Percentiles rank a stretch among this genome's conserved stretches.
phyloP scores from a whole-genome alignment of 202 grass and related monocot genomes.

The Zizania palustris region DNA sequence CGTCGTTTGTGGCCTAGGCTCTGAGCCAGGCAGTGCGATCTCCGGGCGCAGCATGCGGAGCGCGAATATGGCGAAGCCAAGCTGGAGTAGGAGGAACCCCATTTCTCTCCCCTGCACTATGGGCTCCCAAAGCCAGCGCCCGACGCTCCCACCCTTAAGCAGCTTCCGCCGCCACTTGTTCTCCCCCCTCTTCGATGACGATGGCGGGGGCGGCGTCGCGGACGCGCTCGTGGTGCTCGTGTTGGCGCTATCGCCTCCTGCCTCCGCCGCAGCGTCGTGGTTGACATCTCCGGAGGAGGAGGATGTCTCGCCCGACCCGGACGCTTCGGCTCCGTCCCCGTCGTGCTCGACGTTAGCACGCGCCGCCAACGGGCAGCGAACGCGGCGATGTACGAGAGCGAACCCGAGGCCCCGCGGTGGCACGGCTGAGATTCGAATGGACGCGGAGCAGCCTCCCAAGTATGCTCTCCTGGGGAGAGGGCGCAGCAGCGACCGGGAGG shows the following conservation, averaged over 20 bases:
- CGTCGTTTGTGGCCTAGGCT: conserved; percentile 67
- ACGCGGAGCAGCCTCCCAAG: conserved; percentile 4
- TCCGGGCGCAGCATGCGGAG: conserved; percentile 79
- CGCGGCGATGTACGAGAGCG: conserved; percentile 45
- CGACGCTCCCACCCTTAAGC: conserved; percentile 53
- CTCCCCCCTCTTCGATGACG: conserved; percentile 59
- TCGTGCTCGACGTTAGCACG: conserved; percentile 65
- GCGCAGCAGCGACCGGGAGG: conserved; percentile 48
- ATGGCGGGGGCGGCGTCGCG: conserved; percentile 37
- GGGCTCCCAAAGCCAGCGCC: conserved; percentile 86
- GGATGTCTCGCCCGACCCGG: conserved; percentile 35
- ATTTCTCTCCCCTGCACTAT: conserved; percentile 87
- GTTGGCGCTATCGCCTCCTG: conserved; percentile 21
- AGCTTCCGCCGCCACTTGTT: conserved; percentile 74
- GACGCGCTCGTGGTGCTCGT: conserved; percentile 53
- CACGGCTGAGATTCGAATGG: conserved; percentile 45
- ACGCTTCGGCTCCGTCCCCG: conserved; percentile 41
- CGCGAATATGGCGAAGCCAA: conserved; percentile 84
- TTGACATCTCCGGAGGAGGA: conserved; percentile 45
- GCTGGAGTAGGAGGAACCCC: conserved; percentile 85
- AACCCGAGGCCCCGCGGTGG: conserved; percentile 46
- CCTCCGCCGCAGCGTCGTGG: conserved; percentile 30
- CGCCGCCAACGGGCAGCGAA: conserved; percentile 49
- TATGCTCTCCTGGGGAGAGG: conserved; percentile 42
- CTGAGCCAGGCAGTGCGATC: conserved; percentile 70